Evolutionary conservation across 225 moss, liverwort and hornwort genomes (phyloP).

Genomic region (Polytrichum commune): DNA sequence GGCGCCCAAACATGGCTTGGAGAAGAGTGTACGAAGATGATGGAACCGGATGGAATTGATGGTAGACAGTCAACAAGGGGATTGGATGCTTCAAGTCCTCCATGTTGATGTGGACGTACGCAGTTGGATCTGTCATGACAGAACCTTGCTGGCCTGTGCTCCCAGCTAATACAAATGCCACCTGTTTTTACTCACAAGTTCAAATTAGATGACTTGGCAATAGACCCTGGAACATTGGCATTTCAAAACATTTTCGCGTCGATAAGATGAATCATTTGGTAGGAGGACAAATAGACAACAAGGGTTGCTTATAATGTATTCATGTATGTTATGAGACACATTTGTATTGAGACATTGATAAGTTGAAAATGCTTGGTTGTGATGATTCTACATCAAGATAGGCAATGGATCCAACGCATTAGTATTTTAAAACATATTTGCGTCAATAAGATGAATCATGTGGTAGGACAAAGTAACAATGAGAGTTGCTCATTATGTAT

Average conservation of each 20-base stretch:
- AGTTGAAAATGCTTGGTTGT: background rate
- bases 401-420: background rate
- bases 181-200: constrained; percentile 13
- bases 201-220: background rate
- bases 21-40: constrained; percentile 62
- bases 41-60: constrained; percentile 61
- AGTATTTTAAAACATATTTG: background rate
- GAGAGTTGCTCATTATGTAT: no score
- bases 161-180: constrained; percentile 64
- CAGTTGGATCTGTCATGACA: background rate
- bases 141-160: constrained; percentile 18
- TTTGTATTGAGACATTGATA: background rate
- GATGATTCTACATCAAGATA: no score
- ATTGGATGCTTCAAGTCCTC: constrained; percentile 64
- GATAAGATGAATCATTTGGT: background rate
- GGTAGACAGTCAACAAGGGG: constrained; percentile 68
- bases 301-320: no score
- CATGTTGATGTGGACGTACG: constrained; percentile 58
- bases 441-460: background rate
- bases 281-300: no score
- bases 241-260: background rate
- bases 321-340: no score
- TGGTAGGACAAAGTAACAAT: background rate
- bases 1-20: constrained; percentile 64
- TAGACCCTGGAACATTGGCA: background rate